phyloP scores from a whole-genome alignment of 2,329 filamentous ascomycete genomes.

The Verticillium nonalfalfae region DNA sequence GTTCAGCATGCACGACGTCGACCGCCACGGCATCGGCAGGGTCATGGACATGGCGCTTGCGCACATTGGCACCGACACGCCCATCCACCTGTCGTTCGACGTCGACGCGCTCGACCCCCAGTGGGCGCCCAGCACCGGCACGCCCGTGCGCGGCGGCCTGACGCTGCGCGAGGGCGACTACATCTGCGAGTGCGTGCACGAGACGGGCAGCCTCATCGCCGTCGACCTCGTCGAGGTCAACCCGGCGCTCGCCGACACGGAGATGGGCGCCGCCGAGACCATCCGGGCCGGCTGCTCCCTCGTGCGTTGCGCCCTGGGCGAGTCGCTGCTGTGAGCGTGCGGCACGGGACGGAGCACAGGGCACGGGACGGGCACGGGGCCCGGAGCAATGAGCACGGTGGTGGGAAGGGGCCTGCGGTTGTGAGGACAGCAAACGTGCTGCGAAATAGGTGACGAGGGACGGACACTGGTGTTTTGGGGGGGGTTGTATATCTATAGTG shows the following conservation, averaged over 20 bases:
- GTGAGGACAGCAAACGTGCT: background rate
- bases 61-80: constrained; percentile 89
- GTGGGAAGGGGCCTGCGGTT: too few relatives aligned
- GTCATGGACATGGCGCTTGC: constrained; percentile 98
- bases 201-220: constrained; percentile 71
- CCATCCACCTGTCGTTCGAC: constrained; percentile 95
- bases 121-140: constrained; percentile 95
- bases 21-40: constrained; percentile 85
- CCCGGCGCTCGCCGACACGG: constrained; percentile 58
- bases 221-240: constrained; percentile 83
- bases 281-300: constrained; percentile 86
- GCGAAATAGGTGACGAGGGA: background rate
- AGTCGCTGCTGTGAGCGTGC: constrained; percentile 67
- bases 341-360: too few relatives aligned
- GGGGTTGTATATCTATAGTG: background rate
- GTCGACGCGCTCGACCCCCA: constrained; percentile 93
- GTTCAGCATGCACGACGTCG: constrained; percentile 98
- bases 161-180: constrained; percentile 95
- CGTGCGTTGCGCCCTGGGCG: constrained; percentile 85
- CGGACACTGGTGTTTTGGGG: background rate
- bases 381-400: too few relatives aligned
- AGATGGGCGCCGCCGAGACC: constrained; percentile 71
- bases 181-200: constrained; percentile 83
- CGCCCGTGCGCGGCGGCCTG: constrained; percentile 85
- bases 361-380: too few relatives aligned